A percentile compares a stretch with the other conserved stretches of the same genome.
Conservation (phyloP, 2,329 filamentous ascomycete species). For the Kalmusia sp. region DNA sequence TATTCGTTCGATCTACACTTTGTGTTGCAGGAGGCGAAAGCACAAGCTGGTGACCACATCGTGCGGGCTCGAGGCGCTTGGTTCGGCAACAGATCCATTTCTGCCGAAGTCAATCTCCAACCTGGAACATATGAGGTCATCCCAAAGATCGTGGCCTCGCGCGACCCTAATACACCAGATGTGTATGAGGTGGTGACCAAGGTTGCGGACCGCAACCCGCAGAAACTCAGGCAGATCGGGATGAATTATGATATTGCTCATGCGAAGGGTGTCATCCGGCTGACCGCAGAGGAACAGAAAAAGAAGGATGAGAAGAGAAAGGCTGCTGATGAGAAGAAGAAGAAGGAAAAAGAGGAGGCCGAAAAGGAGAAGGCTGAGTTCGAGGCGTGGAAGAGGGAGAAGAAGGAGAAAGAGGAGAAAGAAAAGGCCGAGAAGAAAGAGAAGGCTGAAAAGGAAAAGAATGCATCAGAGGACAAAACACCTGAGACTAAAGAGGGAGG, state of each 20-base stretch:
- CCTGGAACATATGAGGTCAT: slow-evolving; percentile 77
- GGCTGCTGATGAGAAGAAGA: slow-evolving; percentile 32
- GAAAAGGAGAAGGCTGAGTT: slow-evolving; percentile 27
- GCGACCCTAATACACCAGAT: slow-evolving; percentile 54
- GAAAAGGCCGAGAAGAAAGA: slow-evolving; percentile 12
- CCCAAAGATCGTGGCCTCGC: slow-evolving; percentile 73
- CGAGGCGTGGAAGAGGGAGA: slow-evolving; percentile 30
- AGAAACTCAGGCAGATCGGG: slow-evolving; percentile 68
- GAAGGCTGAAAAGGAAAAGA: neutral
- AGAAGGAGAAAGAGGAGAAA: slow-evolving; percentile 13
- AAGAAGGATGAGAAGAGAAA: slow-evolving; percentile 45
- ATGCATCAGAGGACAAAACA: neutral
- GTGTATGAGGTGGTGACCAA: slow-evolving; percentile 69
- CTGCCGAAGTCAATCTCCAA: slow-evolving; percentile 75
- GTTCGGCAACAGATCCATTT: slow-evolving; percentile 74
- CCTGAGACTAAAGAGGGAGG: neutral
- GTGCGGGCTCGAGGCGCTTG: slow-evolving; percentile 58
- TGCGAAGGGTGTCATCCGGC: slow-evolving; percentile 63
- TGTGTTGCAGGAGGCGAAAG: slow-evolving; percentile 60
- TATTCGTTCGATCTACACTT: slow-evolving; percentile 66
- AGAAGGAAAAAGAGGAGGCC: slow-evolving; percentile 30
- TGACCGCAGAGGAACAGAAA: slow-evolving; percentile 56
- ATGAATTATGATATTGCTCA: slow-evolving; percentile 74
- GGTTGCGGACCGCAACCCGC: slow-evolving; percentile 46
- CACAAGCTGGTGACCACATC: slow-evolving; percentile 58